These are phyloP conservation scores for Laburnicola sp. DNA, from an alignment of 2,329 filamentous ascomycete genomes.

Conservation along the genomic window DNA sequence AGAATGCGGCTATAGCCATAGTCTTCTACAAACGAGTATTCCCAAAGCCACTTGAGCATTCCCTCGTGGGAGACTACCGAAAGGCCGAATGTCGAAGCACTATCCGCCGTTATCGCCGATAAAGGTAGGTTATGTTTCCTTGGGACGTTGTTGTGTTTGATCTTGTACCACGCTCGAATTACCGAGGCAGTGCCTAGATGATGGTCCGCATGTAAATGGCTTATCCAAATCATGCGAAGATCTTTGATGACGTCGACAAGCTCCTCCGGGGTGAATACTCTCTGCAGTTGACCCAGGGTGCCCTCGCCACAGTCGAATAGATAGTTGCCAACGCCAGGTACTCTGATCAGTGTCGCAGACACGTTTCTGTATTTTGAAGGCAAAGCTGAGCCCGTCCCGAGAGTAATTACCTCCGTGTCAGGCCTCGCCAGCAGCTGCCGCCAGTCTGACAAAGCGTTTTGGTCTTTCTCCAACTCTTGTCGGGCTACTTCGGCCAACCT, in stretches of 20 bases:
- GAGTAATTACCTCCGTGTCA: slow-evolving; percentile 79
- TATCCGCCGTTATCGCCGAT: slow-evolving; percentile 43
- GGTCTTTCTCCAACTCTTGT: slow-evolving; percentile 39
- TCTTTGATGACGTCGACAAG: slow-evolving; percentile 73
- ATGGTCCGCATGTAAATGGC: slow-evolving; percentile 94
- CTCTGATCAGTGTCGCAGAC: slow-evolving; percentile 79
- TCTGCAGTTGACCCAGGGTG: slow-evolving; percentile 82
- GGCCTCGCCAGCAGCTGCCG: slow-evolving; percentile 70
- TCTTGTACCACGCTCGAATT: slow-evolving; percentile 77
- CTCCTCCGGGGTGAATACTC: slow-evolving; percentile 68
- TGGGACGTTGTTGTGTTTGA: slow-evolving; percentile 52
- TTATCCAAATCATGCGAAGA: slow-evolving; percentile 85
- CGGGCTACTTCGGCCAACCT: slow-evolving; percentile 55
- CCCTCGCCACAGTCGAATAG: slow-evolving; percentile 91
- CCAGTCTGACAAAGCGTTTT: slow-evolving; percentile 56
- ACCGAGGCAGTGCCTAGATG: slow-evolving; percentile 82
- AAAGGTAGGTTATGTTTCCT: slow-evolving; percentile 19
- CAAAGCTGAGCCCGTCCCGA: slow-evolving; percentile 87
- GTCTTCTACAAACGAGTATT: slow-evolving; percentile 78
- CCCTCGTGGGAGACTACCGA: slow-evolving; percentile 67
- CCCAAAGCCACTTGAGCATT: slow-evolving; percentile 76
- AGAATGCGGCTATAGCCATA: slow-evolving; percentile 68
- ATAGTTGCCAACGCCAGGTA: slow-evolving; percentile 85
- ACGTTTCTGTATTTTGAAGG: slow-evolving; percentile 97
- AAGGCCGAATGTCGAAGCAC: slow-evolving; percentile 26